These are phyloP conservation scores for Pogostemon cablin DNA, from an alignment of 257 asterid genomes.

Conservation along the genomic window DNA sequence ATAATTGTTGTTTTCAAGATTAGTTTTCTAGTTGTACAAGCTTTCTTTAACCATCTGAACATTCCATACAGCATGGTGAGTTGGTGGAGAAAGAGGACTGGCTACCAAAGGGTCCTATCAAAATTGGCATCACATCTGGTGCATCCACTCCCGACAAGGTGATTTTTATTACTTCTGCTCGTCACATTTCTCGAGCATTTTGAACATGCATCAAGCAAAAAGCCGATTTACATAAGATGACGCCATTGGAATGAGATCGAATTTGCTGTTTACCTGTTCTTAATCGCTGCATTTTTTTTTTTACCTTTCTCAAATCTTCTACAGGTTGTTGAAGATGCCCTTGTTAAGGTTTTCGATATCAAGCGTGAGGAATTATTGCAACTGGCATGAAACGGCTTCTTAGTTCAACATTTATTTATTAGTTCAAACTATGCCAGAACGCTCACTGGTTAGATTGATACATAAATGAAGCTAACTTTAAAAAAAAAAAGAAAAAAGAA, in stretches of 20 bases:
- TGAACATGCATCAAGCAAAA: background rate
- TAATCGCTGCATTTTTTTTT: background rate
- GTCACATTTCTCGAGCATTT: background rate
- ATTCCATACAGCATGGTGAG: conserved; percentile 82
- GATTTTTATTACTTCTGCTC: conserved; percentile 8
- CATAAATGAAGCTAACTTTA: background rate
- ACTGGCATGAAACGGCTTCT: conserved; percentile 47
- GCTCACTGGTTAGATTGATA: conserved; percentile 9
- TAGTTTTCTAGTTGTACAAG: background rate
- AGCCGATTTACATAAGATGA: no score
- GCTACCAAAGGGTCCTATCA: conserved; percentile 89
- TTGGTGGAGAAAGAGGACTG: conserved; percentile 89
- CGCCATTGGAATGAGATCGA: background rate
- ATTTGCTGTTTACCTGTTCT: background rate
- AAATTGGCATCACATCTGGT: conserved; percentile 92
- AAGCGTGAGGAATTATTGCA: conserved; percentile 78
- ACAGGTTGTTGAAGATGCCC: conserved; percentile 90
- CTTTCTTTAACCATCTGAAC: conserved; percentile 15
- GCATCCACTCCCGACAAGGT: conserved; percentile 99
- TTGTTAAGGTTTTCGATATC: conserved; percentile 67
- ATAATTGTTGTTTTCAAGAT: conserved; percentile 18
- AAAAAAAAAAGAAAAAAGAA: no score
- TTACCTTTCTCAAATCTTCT: conserved; percentile 20
- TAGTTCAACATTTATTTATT: background rate
- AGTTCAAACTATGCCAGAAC: conserved; percentile 14